A percentile compares a stretch with the other conserved stretches of the same genome.
Conservation (phyloP, 106 monocot species). For the Iris macrosiphon region DNA sequence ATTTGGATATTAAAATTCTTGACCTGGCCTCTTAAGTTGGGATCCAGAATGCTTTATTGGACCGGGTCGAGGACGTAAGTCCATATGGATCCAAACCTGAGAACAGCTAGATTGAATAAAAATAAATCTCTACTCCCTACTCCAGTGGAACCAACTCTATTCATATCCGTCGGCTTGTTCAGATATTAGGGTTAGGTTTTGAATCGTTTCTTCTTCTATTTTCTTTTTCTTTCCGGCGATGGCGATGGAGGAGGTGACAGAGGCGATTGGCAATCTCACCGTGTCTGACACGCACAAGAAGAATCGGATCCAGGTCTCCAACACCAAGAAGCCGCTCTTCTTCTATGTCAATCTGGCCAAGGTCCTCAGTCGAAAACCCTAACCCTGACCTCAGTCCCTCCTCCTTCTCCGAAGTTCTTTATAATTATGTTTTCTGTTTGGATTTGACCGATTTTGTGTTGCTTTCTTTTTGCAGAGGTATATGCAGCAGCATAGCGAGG, state of each 20-base stretch:
- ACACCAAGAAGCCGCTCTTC: constrained; percentile 56
- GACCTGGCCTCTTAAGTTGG: too few relatives aligned
- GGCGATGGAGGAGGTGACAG: constrained; percentile 15
- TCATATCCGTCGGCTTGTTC: too few relatives aligned
- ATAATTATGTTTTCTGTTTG: too few relatives aligned
- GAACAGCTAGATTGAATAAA: too few relatives aligned
- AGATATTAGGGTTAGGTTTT: constrained; percentile 33
- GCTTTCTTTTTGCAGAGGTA: constrained; percentile 41
- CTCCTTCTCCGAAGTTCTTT: too few relatives aligned
- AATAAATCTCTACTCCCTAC: too few relatives aligned
- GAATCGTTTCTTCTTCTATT: too few relatives aligned
- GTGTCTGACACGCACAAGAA: constrained; percentile 18
- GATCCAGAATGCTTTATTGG: too few relatives aligned
- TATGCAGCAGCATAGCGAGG: constrained; percentile 60
- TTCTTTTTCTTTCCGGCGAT: neutral
- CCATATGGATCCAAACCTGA: too few relatives aligned
- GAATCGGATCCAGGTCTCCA: constrained; percentile 46
- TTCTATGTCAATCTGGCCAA: constrained; percentile 61
- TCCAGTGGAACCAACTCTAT: too few relatives aligned
- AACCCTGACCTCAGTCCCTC: neutral
- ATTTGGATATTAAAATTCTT: too few relatives aligned
- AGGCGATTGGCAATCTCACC: constrained; percentile 15
- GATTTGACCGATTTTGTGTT: neutral
- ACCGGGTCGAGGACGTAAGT: too few relatives aligned
- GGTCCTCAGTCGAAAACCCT: constrained; percentile 6